phyloP scores from a whole-genome alignment of 805 yeast species.

The Monosporozyma yasuniensis region DNA sequence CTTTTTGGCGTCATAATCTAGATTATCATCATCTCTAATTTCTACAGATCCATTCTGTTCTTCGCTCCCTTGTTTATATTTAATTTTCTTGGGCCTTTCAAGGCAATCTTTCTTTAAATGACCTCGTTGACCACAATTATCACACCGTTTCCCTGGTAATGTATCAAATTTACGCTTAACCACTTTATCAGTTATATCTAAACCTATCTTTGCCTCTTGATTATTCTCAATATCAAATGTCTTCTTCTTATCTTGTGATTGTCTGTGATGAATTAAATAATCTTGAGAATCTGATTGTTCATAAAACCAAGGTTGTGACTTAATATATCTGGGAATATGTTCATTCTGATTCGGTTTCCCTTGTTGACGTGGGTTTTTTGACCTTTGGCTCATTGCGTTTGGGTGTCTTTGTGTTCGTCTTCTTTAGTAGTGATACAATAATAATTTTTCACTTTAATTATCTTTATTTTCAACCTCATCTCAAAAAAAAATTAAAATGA shows the following conservation, averaged over 20 bases:
- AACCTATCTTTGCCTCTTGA: conserved; percentile 45
- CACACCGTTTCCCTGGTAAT: conserved; percentile 29
- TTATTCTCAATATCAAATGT: conserved; percentile 35
- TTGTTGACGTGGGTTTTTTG: neutral
- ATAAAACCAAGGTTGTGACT: conserved; percentile 29
- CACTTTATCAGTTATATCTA: conserved; percentile 44
- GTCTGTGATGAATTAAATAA: conserved; percentile 51
- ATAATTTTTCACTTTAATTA: too few relatives aligned
- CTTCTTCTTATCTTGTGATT: conserved; percentile 25
- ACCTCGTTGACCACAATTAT: conserved; percentile 48
- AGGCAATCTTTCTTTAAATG: conserved; percentile 49
- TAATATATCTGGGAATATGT: conserved; percentile 28
- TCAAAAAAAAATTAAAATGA: too few relatives aligned
- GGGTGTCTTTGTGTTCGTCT: too few relatives aligned
- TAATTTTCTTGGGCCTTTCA: conserved; percentile 42
- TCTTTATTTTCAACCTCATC: too few relatives aligned
- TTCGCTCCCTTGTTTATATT: conserved; percentile 2
- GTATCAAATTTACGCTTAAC: conserved; percentile 2
- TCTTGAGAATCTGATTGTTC: conserved; percentile 26
- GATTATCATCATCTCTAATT: conserved; percentile 14
- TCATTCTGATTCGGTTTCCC: conserved; percentile 12
- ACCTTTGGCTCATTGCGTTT: neutral
- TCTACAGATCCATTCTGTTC: conserved; percentile 20
- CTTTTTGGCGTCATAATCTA: conserved; percentile 56
- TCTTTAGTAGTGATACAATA: too few relatives aligned